Base-by-base conservation (phyloP, 441 rosid genomes). In the Caryocar brasiliense region DNA sequence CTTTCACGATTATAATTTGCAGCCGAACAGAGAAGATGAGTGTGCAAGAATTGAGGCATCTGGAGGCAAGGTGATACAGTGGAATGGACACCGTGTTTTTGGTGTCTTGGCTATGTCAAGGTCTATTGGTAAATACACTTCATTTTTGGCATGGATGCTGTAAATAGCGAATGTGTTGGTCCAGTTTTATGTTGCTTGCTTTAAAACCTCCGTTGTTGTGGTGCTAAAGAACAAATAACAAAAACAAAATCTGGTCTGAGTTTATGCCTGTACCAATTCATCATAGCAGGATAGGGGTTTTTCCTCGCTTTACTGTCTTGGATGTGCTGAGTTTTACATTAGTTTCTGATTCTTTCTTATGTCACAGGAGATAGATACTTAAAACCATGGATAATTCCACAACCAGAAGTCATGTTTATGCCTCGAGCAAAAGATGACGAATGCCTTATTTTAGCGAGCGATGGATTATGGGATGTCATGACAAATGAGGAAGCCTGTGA, bases 71-170 rank as follows among this genome's bases (percentile, higher is more conserved):
- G 92, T 82, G 62, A 82, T 87, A 22, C 86, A 75, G 56, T 84
- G 96, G 92, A 74, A 80, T 17, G 96, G 96, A 0, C 88, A 82
- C 51, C 85, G 96, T 39, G 96, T 87, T 23, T 80, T 78, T 51
- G 95, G 95, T 5, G 95, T 87, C 61, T 86, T 87, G 15, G 89
- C 94, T 34, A 87, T 82, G 95, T 87, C 96, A 25, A 74, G 96
- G 69, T 85, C 89, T 49, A 85, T 85, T 5, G 96, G 96, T 84
- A 69, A 23, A 80, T 58, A 38, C 30, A 42, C 36, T 15, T 30
- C 23, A n/a, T 14, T 6, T 41, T 27, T n/a, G n/a, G n/a, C n/a
- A n/a, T n/a, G n/a, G n/a, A n/a, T n/a, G n/a, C n/a, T n/a, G n/a
- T n/a, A n/a, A n/a, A n/a, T n/a, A n/a, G n/a, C n/a, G n/a, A n/a